Conservation (phyloP, 2,329 filamentous ascomycete species). For the Pseudocercospora macadamiae region DNA sequence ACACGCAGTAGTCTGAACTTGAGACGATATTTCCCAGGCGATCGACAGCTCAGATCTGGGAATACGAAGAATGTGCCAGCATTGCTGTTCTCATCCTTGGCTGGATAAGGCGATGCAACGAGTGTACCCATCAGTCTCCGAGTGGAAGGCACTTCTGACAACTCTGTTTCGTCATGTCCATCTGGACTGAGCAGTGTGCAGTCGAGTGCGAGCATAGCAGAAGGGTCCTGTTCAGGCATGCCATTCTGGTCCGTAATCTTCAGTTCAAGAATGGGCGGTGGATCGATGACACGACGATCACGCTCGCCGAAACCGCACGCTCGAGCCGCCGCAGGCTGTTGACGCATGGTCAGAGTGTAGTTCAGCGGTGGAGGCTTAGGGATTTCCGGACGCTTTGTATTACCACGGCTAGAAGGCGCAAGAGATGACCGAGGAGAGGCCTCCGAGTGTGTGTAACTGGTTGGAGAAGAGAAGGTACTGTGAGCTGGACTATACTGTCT, state of each 20-base stretch:
- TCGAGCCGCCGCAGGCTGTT: slow-evolving; percentile 76
- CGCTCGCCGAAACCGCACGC: slow-evolving; percentile 83
- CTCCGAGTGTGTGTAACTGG: slow-evolving; percentile 29
- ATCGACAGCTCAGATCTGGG: slow-evolving; percentile 78
- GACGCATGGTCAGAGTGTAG: slow-evolving; percentile 65
- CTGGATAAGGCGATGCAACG: slow-evolving; percentile 75
- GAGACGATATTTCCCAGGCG: slow-evolving; percentile 73
- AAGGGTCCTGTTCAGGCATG: slow-evolving; percentile 63
- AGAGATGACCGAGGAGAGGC: slow-evolving; percentile 32
- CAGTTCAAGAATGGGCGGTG: slow-evolving; percentile 79
- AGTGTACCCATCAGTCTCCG: slow-evolving; percentile 78
- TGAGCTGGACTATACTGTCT: slow-evolving; percentile 23
- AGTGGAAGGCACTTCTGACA: slow-evolving; percentile 64
- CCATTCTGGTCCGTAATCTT: slow-evolving; percentile 62
- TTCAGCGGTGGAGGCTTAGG: slow-evolving; percentile 34
- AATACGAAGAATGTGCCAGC: slow-evolving; percentile 88
- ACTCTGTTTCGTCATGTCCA: slow-evolving; percentile 69
- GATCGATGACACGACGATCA: slow-evolving; percentile 79
- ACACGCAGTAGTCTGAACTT: slow-evolving; percentile 75
- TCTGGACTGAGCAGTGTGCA: slow-evolving; percentile 75
- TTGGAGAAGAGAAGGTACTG: slow-evolving; percentile 27
- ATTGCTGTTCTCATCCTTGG: slow-evolving; percentile 70
- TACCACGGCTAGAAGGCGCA: slow-evolving; percentile 12
- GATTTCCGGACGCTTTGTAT: slow-evolving; percentile 12
- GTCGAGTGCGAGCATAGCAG: slow-evolving; percentile 64